Percentiles rank a stretch among this genome's conserved stretches.
Conservation (phyloP, 2,329 filamentous ascomycete genomes). For the Calonectria henricotiae region DNA sequence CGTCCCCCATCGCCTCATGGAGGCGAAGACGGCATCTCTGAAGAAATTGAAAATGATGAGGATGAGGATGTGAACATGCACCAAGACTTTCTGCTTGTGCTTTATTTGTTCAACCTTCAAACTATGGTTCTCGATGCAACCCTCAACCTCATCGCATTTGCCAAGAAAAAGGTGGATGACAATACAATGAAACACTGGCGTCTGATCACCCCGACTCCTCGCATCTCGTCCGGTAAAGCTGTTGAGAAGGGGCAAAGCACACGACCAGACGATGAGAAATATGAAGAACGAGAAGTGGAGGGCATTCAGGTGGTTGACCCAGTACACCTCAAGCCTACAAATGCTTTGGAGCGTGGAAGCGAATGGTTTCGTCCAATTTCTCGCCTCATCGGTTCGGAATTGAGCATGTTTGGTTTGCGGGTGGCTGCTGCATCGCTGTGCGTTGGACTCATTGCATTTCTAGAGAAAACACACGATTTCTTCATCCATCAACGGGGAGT, state of each 20-base stretch:
- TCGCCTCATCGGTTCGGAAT: conserved; percentile 33
- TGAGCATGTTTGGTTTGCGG: conserved; percentile 38
- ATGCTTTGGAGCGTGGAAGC: conserved; percentile 30
- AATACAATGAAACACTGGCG: conserved; percentile 14
- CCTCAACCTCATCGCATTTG: conserved; percentile 31
- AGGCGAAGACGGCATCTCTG: conserved; percentile 6
- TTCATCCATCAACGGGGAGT: conserved; percentile 37
- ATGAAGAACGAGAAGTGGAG: neutral
- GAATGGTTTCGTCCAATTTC: conserved; percentile 27
- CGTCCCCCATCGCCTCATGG: neutral
- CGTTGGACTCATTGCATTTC: conserved; percentile 36
- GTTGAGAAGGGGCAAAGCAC: neutral
- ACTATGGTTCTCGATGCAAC: conserved; percentile 33
- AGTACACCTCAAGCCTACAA: conserved; percentile 37
- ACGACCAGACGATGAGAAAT: neutral
- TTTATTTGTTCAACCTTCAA: conserved; percentile 34
- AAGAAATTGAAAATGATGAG: neutral
- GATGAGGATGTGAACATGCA: conserved; percentile 25
- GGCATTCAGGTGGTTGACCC: conserved; percentile 35
- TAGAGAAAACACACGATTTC: conserved; percentile 33
- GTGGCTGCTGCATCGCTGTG: conserved; percentile 35
- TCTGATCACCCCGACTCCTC: conserved; percentile 14
- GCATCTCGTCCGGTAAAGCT: neutral
- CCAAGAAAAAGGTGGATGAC: conserved; percentile 29
- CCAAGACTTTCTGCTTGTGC: conserved; percentile 31